Conservation (phyloP, 2,329 filamentous ascomycete genomes). For the Botryotinia calthae region DNA sequence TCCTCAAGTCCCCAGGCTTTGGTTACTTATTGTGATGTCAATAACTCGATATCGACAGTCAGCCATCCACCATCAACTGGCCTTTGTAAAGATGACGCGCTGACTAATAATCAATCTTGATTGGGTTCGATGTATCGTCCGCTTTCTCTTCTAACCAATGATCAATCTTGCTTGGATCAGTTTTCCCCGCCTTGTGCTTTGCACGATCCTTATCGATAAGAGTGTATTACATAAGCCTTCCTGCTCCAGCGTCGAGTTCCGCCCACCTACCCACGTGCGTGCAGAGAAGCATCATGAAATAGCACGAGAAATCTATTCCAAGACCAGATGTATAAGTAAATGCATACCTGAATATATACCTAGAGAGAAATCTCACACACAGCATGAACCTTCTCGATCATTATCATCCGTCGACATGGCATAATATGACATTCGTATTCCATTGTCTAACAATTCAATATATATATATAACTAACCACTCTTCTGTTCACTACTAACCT, state of each 20-base stretch:
- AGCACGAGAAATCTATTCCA: not conserved
- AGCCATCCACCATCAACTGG: not conserved
- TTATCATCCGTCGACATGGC: not conserved
- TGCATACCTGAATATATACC: no score
- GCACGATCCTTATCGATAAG: not conserved
- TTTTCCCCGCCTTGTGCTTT: not conserved
- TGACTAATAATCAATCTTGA: not conserved
- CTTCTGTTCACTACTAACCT: not conserved
- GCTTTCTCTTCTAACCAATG: no score
- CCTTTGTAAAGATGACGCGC: not conserved
- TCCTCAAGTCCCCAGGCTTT: not conserved
- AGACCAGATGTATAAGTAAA: no score
- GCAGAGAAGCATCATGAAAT: not conserved
- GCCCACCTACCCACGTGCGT: no score
- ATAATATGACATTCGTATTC: not conserved
- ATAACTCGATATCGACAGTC: not conserved
- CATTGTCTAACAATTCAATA: not conserved
- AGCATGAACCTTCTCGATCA: not conserved
- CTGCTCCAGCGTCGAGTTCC: not conserved
- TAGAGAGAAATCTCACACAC: not conserved
- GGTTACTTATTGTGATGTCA: not conserved
- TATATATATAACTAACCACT: not conserved
- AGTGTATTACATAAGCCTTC: not conserved
- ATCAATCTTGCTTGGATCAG: not conserved
- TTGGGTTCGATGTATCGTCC: no score